Conservation (phyloP, 163 green algal species). For the Chlamydomonas reinhardtii region DNA sequence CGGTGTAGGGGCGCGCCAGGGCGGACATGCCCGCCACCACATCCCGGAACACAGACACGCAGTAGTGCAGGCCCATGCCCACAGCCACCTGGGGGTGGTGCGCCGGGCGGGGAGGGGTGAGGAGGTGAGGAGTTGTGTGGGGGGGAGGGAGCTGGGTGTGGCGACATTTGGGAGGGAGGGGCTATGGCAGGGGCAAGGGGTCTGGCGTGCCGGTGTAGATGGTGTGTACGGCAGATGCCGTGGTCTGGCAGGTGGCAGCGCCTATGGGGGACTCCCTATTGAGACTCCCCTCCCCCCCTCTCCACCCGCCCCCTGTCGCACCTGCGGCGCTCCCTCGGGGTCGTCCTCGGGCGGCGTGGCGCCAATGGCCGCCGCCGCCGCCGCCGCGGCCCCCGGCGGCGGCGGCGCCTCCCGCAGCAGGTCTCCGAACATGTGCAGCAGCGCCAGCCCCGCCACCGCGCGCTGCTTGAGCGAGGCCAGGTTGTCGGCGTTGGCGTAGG, state of each 20-base stretch:
- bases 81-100: not conserved
- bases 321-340: too few relatives aligned
- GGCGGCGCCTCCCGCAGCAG: slow-evolving; percentile 16
- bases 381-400: not conserved
- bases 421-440: slow-evolving; percentile 29
- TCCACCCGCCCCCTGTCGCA: too few relatives aligned
- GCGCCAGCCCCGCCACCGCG: slow-evolving; percentile 21
- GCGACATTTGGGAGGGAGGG: too few relatives aligned
- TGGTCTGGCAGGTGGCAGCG: too few relatives aligned
- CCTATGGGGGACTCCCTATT: too few relatives aligned
- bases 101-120: too few relatives aligned
- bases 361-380: slow-evolving; percentile 5
- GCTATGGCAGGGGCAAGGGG: too few relatives aligned
- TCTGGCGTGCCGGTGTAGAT: too few relatives aligned
- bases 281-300: too few relatives aligned
- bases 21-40: slow-evolving; percentile 24
- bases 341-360: not conserved
- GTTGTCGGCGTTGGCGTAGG: slow-evolving; percentile 45
- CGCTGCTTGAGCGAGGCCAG: slow-evolving; percentile 10
- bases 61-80: slow-evolving; percentile 34
- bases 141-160: too few relatives aligned
- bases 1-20: slow-evolving; percentile 19
- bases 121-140: too few relatives aligned
- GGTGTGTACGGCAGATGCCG: too few relatives aligned
- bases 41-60: not conserved